Base-by-base conservation (phyloP, 2,329 filamentous ascomycete species). In the Myriosclerotinia scirpicola region DNA sequence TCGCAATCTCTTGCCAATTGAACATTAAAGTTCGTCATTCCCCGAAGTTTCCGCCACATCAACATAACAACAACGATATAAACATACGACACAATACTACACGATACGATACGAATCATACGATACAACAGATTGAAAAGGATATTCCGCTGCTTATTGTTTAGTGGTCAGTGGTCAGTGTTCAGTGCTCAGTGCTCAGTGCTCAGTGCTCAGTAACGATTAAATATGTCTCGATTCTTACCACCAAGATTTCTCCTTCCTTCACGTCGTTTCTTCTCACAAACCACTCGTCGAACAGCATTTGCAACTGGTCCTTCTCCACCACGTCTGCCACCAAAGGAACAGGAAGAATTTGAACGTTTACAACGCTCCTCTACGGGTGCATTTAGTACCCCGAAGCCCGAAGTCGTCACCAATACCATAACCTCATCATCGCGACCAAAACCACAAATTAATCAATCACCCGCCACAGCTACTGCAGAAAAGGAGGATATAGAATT, bases 261-360 rank as follows among this genome's bases (percentile, higher is more conserved):
- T 30, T 73, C 73, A 36, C 70, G 72, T 40, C 72, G 75, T 48
- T 69, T 73, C 67, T 75, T 76, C 65, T 69, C 72, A 11, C 67
- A 71, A n/a, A 69, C 73, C 14, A 58, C 66, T 48, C 54, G 55
- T 56, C 75, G 72, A 70, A 72, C 75, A 70, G 71, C 75, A 71
- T 85, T 84, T 79, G 77, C 79, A 65, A 75, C 80, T 22, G 81
- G 82, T 15, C 91, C 94, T 34, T 80, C 91, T 9, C 95, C 95
- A 20, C 93, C 92, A 0, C 90, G 92, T 59, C 91, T 98, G 14
- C 92, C 94, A 8, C 88, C 92, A 74, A 88, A 91, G 78, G 89
- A 97, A 73, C 93, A 97, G 81, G 91, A 93, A 77, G 86, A 96
- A 71, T 97, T 95, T 77, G 93, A 97, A 79, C 85, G 88, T 53